Evolutionary conservation across 164 flowering plant species (phyloP), one percentile per base, ranked within the genome.

Genomic region (Liquidambar formosana): DNA sequence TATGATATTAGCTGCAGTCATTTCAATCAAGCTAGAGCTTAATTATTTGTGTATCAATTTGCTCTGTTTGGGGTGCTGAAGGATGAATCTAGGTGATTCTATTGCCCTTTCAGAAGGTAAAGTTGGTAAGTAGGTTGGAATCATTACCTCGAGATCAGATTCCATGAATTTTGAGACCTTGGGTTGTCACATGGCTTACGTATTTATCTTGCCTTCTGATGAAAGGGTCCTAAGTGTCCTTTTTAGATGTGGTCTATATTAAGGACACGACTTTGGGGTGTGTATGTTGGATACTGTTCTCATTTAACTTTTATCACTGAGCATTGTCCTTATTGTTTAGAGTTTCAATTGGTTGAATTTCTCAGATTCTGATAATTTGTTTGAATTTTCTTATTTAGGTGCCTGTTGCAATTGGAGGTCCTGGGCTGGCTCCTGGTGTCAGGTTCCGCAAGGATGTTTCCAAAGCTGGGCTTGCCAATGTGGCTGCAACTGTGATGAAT

Each of bases 361-460:
- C 2, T 58, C 18, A 21, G 4, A 14, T 33, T 22, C 1, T 38
- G 3, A 33, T 60, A 6, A 13, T 56, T 12, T 48, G 33, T 33
- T 28, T 56, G 45, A 18, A 11, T 15, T 18, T 63, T n/a, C 3
- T 53, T 14, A 4, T 57, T 19, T 57, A 94, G 99, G 99, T 94
- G n/a, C 99, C 99, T 0, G 68, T 94, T 72, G 99, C 99, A 12
- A 94, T 94, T 76, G 99, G 99, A 71, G 99, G 99, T 13, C 99
- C 97, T 51, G 99, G 99, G 12, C 67, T 94, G 48, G 68, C 80
- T 5, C 77, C 87, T 0, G 95, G 94, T 43, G 96, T 88, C 14
- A 84, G 87, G 71, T 92, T 89, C 89, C 86, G 97, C 61, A 81
- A 68, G 1, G 99, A 94, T 73, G 83, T 92, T 10, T 91, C 92